A percentile compares a stretch with the other conserved stretches of the same genome.
Conservation (phyloP, 208 protist species). For the Endotrypanum monterogeii region DNA sequence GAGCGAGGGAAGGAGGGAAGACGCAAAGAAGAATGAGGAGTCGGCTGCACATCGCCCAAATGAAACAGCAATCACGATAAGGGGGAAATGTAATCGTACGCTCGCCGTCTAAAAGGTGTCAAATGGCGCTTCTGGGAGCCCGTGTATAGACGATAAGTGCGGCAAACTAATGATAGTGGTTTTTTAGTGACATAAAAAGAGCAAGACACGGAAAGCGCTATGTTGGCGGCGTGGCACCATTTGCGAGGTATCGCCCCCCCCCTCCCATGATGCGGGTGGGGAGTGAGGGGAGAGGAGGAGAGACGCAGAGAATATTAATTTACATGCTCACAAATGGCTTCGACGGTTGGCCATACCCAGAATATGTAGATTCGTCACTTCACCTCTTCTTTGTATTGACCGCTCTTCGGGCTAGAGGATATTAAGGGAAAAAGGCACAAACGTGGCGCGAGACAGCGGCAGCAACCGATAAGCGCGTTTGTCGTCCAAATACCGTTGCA, state of each 20-base stretch:
- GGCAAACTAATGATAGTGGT: background rate
- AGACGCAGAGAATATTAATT: background rate
- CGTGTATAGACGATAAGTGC: background rate
- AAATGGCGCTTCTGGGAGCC: background rate
- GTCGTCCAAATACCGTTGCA: conserved; percentile 57
- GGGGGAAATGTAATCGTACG: background rate
- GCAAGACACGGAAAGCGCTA: background rate
- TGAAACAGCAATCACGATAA: background rate
- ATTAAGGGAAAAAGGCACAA: conserved; percentile 66
- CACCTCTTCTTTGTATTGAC: background rate
- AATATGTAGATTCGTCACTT: background rate
- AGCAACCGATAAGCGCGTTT: conserved; percentile 47
- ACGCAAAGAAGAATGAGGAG: too few species aligned
- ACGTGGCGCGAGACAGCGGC: conserved; percentile 49
- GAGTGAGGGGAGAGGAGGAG: background rate
- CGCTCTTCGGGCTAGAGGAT: conserved; percentile 33
- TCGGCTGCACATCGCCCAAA: background rate
- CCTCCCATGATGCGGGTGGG: too few species aligned
- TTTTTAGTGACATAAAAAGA: background rate
- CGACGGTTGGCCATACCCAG: background rate
- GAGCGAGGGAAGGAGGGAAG: background rate
- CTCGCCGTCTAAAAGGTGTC: background rate
- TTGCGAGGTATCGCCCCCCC: background rate
- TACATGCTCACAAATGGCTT: background rate
- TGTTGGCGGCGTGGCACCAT: background rate